Evolutionary conservation across 306 rosid species (phyloP), one percentile per base, ranked within the genome.

Genomic region (Styphnolobium japonicum): DNA sequence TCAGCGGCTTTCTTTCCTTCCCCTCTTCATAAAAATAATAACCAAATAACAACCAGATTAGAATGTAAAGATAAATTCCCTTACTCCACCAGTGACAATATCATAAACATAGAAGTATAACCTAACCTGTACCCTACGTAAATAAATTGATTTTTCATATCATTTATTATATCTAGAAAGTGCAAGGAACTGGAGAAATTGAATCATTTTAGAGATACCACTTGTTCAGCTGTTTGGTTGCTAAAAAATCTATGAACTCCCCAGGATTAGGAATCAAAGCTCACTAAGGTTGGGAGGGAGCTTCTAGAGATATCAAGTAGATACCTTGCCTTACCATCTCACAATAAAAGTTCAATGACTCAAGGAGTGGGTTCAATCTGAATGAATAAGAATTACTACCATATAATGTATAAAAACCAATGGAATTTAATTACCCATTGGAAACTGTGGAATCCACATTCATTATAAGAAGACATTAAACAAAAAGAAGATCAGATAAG

Each of bases 1-100:
- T 90, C 96, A 40, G 98, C 93, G 39, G 98, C 96, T 83, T 90
- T 93, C 89, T 87, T 88, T 84, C 98, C 99, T 85, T 95, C 98
- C 90, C 97, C 98, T 88, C 99, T 93, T 84, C 85, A 87, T 81
- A 77, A 82, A 80, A 82, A 83, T 29, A 80, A 66, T 71, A 77
- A 88, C 57, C 78, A 81, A 78, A 79, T 45, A 81, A 69, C 49
- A 80, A 33, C 56, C n/a, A 55, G 1, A 77, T 77, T 60, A 67
- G 55, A 78, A 55, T 27, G 36, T 11, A 71, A 70, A 45, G 34
- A 69, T 27, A 68, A 67, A 39, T 1, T 18, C 25, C 31, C 2
- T 53, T 1, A 65, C 9, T 34, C 36, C 52, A 55, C 37, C 65
- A 37, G 65, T 55, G 19, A 18, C 39, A 72, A 10, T 22, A 71